Conservation (phyloP, 768 basidiomycete genomes). For the Auriscalpium vulgare region DNA sequence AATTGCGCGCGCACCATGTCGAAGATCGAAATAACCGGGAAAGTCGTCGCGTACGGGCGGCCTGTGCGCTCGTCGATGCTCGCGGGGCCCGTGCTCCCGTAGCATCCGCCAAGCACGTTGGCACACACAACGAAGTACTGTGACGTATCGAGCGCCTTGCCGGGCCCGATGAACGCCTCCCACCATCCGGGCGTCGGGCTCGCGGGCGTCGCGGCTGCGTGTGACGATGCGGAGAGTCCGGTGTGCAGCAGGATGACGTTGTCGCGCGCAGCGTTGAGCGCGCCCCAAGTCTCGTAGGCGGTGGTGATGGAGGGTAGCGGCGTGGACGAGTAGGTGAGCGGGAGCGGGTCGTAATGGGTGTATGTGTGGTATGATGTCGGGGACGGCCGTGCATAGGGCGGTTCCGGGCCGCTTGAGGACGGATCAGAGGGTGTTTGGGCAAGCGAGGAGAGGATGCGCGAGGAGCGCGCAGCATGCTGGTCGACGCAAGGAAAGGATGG, state of each 20-base stretch:
- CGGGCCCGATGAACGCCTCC: constrained; percentile 97
- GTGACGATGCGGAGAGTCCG: constrained; percentile 91
- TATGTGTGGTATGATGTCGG: constrained; percentile 68
- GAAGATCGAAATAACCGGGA: constrained; percentile 88
- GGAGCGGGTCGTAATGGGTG: constrained; percentile 52
- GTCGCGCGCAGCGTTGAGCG: constrained; percentile 63
- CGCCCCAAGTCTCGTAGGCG: constrained; percentile 98
- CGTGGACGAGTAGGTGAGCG: constrained; percentile 43
- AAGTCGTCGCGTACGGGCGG: constrained; percentile 77
- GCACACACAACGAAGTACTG: constrained; percentile 92
- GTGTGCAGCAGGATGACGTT: constrained; percentile 96
- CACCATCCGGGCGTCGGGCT: constrained; percentile 93
- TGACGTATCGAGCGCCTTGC: constrained; percentile 88
- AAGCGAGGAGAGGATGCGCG: constrained; percentile 34
- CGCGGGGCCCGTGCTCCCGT: constrained; percentile 93
- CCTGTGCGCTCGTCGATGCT: constrained; percentile 65
- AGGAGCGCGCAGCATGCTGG: constrained; percentile 67
- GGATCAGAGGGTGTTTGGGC: constrained; percentile 16
- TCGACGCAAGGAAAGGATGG: constrained; percentile 70
- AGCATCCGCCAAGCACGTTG: constrained; percentile 95
- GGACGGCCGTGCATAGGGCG: constrained; percentile 72
- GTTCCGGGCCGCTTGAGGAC: constrained; percentile 63
- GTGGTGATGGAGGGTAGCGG: constrained; percentile 69
- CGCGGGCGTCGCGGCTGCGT: constrained; percentile 72
- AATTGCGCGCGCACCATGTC: constrained; percentile 98